Percentiles rank a stretch among this genome's conserved stretches.
Evolutionary conservation across 129 eudicot species (phyloP).

Genomic region (Arctium lappa): DNA sequence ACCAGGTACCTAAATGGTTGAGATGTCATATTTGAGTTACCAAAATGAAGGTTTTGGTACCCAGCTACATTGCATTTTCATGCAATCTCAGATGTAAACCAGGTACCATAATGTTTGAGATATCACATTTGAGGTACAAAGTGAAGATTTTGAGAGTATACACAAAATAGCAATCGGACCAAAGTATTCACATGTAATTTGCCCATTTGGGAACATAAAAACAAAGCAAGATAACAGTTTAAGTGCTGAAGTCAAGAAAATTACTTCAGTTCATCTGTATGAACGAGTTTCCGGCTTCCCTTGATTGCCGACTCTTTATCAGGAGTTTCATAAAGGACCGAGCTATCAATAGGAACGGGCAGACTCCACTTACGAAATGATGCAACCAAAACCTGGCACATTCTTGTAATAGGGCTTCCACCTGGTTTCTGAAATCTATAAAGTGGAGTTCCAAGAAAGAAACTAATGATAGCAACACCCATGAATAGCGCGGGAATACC

Average conservation of each 20-base stretch:
- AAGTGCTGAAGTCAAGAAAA: neutral
- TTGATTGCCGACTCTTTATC: constrained; percentile 60
- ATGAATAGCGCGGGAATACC: constrained; percentile 83
- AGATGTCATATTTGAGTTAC: neutral
- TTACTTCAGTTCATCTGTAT: constrained; percentile 79
- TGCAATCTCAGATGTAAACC: neutral
- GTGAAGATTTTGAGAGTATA: neutral
- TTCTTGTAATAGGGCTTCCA: constrained; percentile 88
- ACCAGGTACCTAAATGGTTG: neutral
- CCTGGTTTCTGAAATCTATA: constrained; percentile 89
- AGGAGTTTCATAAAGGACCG: constrained; percentile 65
- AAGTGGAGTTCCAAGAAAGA: constrained; percentile 72
- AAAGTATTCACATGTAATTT: neutral
- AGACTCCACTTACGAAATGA: constrained; percentile 53
- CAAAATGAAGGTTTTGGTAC: neutral
- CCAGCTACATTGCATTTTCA: too few relatives aligned
- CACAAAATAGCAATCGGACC: too few relatives aligned
- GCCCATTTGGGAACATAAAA: neutral
- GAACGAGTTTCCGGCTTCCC: constrained; percentile 76
- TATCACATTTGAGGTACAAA: neutral
- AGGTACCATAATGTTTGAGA: neutral
- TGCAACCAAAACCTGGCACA: constrained; percentile 83
- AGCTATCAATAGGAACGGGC: constrained; percentile 52
- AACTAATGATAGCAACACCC: constrained; percentile 69
- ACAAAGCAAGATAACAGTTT: neutral